Conservation (phyloP, 169 alveolate genomes). For the Babesia ovis region DNA sequence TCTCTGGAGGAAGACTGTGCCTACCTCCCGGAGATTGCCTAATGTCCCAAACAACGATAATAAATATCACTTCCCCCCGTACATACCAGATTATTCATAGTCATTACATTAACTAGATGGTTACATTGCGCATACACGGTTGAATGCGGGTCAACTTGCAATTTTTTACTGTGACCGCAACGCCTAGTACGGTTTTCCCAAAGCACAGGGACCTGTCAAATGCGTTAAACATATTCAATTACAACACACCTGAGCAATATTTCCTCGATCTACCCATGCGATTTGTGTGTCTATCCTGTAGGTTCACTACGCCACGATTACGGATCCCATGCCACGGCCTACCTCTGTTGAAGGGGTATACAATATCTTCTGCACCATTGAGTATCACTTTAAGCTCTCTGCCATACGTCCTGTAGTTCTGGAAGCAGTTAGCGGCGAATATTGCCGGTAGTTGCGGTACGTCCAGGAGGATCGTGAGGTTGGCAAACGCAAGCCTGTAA, state of each 20-base stretch:
- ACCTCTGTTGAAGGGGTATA: constrained; percentile 78
- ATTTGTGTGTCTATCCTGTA: constrained; percentile 66
- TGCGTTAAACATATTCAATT: not conserved
- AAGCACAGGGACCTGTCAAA: constrained; percentile 45
- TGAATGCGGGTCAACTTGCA: too few relatives aligned
- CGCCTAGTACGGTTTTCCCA: constrained; percentile 57
- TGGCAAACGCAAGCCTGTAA: constrained; percentile 77
- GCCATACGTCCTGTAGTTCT: constrained; percentile 64
- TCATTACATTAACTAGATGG: too few relatives aligned
- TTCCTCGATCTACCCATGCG: constrained; percentile 80
- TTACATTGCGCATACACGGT: too few relatives aligned
- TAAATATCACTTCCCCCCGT: too few relatives aligned
- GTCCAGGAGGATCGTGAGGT: constrained; percentile 75
- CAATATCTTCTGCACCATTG: constrained; percentile 60
- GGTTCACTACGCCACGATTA: constrained; percentile 50
- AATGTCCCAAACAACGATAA: too few relatives aligned
- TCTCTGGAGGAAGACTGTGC: constrained; percentile 53
- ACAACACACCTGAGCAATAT: constrained; percentile 57
- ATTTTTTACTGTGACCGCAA: not conserved
- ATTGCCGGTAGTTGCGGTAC: constrained; percentile 84
- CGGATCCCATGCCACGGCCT: not conserved
- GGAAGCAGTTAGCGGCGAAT: constrained; percentile 74
- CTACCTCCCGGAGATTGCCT: constrained; percentile 8
- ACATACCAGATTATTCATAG: too few relatives aligned
- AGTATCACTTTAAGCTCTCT: constrained; percentile 38